A percentile compares a stretch with the other conserved stretches of the same genome.
Evolutionary conservation across 1,139 yeast genomes (phyloP).

Genomic region (Kodamaea suecica): DNA sequence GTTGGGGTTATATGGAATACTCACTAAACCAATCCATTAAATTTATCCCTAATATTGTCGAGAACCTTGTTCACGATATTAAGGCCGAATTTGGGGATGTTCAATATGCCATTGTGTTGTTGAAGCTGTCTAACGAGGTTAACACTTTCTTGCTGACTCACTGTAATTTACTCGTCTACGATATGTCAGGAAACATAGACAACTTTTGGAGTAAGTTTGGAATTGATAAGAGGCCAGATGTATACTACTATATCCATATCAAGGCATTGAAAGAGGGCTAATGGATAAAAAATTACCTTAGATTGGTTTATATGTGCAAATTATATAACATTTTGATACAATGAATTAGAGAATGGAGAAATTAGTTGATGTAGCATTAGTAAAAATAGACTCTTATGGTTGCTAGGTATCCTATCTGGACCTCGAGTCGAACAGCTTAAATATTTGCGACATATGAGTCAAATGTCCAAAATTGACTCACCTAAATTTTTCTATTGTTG

Average conservation of each 20-base stretch:
- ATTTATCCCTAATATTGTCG: slow-evolving; percentile 7
- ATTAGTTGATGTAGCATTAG: too few species aligned
- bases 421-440: too few species aligned
- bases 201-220: slow-evolving; percentile 24
- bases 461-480: too few species aligned
- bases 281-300: too few species aligned
- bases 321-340: too few species aligned
- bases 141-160: slow-evolving; percentile 32
- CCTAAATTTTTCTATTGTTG: background rate
- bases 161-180: slow-evolving; percentile 31
- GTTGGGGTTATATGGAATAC: slow-evolving; percentile 9
- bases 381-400: too few species aligned
- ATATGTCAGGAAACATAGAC: slow-evolving; percentile 33
- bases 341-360: too few species aligned
- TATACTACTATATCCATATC: slow-evolving; percentile 33
- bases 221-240: slow-evolving; percentile 16
- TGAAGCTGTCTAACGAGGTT: slow-evolving; percentile 33
- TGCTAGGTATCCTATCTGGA: too few species aligned
- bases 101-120: slow-evolving; percentile 28
- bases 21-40: slow-evolving; percentile 5
- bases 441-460: too few species aligned
- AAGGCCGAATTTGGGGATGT: slow-evolving; percentile 35
- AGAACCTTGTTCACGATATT: slow-evolving; percentile 11
- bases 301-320: too few species aligned
- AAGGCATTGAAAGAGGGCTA: slow-evolving; percentile 24